A percentile compares a stretch with the other conserved stretches of the same genome.
Conservation (phyloP, 192 early-diverging fungal genomes). For the Podila minutissima region DNA sequence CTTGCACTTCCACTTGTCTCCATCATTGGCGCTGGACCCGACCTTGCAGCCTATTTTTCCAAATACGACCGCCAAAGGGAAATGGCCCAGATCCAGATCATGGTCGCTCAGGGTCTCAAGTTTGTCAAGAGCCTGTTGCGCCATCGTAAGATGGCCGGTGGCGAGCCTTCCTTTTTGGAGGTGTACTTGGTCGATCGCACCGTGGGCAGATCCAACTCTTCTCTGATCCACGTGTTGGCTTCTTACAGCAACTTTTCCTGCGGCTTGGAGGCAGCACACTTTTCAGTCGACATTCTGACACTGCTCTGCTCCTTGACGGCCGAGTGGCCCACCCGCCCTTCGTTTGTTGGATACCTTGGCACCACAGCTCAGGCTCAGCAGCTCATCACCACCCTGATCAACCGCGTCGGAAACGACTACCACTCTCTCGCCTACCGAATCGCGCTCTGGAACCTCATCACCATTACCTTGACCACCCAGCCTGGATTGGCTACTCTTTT, state of each 20-base stretch:
- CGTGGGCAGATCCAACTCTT: conserved; percentile 37
- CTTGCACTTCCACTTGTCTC: conserved; percentile 56
- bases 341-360: conserved; percentile 61
- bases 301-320: conserved; percentile 49
- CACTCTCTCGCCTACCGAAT: conserved; percentile 27
- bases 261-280: conserved; percentile 33
- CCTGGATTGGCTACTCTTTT: conserved; percentile 54
- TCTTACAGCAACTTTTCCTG: conserved; percentile 51
- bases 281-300: conserved; percentile 57
- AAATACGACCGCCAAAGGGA: conserved; percentile 22
- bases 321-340: conserved; percentile 51
- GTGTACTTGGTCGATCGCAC: conserved; percentile 56
- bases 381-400: conserved; percentile 27
- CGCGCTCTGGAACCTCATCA: conserved; percentile 60
- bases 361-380: conserved; percentile 52
- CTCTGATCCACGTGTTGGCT: conserved; percentile 51
- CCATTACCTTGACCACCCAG: conserved; percentile 53
- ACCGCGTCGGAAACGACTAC: conserved; percentile 26
- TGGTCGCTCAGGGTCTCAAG: conserved; percentile 48
- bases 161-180: conserved; percentile 54
- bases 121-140: conserved; percentile 55
- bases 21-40: conserved; percentile 53
- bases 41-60: conserved; percentile 45
- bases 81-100: conserved; percentile 14
- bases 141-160: conserved; percentile 31